Evolutionary conservation across 108 stramenopile species (phyloP).

Genomic region (Nannochloropsis oceanica): DNA sequence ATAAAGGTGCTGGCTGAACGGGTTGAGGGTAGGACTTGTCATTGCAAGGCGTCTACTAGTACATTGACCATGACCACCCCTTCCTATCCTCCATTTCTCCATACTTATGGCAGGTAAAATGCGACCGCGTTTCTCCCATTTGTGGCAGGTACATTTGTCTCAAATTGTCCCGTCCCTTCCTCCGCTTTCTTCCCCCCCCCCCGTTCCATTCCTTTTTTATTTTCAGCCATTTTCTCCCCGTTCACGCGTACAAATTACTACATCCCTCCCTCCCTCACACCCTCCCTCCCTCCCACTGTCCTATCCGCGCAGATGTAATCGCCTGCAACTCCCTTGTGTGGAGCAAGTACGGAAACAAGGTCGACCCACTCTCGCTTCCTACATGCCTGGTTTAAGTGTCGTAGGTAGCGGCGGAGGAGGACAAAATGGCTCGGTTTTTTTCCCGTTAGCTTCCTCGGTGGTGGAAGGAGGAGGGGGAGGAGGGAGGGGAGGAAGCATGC

Average conservation of each 20-base stretch:
- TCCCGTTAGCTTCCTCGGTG: too few species aligned
- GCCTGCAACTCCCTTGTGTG: neutral
- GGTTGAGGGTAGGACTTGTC: too few species aligned
- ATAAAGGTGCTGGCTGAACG: too few species aligned
- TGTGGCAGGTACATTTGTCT: neutral
- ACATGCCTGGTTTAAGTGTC: neutral
- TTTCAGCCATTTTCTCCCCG: neutral
- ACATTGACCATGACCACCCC: too few species aligned
- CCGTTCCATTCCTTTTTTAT: neutral
- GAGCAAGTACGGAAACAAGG: neutral
- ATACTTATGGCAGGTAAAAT: neutral
- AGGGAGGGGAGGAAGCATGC: too few species aligned
- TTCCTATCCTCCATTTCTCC: too few species aligned
- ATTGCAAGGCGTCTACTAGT: too few species aligned
- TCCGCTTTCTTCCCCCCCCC: neutral
- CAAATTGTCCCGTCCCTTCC: neutral
- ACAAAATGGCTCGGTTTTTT: neutral
- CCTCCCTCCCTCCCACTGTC: neutral
- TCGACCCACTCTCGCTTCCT: neutral
- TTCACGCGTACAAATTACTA: neutral
- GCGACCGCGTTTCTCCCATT: neutral
- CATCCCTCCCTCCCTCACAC: neutral
- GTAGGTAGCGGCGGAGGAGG: neutral
- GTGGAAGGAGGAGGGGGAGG: too few species aligned
- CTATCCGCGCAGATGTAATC: neutral